Evolutionary conservation across 768 basidiomycete genomes (phyloP).

Genomic region (Macrocybe gigantea): DNA sequence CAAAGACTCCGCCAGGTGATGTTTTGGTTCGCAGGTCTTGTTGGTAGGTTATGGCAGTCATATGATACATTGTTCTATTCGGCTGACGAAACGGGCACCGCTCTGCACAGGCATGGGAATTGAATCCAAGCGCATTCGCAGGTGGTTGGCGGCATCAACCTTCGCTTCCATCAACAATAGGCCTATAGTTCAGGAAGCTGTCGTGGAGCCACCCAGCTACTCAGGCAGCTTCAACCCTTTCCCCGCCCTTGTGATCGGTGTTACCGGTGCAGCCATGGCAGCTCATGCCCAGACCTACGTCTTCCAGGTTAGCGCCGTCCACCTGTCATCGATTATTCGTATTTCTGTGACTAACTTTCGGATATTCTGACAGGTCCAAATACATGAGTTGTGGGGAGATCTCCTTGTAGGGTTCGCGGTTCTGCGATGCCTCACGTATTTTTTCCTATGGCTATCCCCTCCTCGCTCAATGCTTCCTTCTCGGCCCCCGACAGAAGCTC

Average conservation of each 20-base stretch:
- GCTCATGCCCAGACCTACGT: slow-evolving; percentile 87
- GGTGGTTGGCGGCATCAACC: slow-evolving; percentile 64
- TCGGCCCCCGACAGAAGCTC: slow-evolving; percentile 88
- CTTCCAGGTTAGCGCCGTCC: slow-evolving; percentile 57
- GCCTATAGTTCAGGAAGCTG: slow-evolving; percentile 29
- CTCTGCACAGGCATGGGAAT: slow-evolving; percentile 58
- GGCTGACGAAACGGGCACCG: no score
- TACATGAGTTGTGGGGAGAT: slow-evolving; percentile 90
- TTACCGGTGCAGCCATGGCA: slow-evolving; percentile 90
- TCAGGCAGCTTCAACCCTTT: slow-evolving; percentile 83
- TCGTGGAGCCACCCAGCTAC: slow-evolving; percentile 71
- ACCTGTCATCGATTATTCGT: not conserved
- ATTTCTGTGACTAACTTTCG: not conserved
- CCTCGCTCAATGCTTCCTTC: slow-evolving; percentile 82
- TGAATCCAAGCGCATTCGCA: slow-evolving; percentile 69
- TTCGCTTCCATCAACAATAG: slow-evolving; percentile 25
- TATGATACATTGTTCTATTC: not conserved
- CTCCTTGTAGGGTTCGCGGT: slow-evolving; percentile 74
- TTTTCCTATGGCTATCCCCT: slow-evolving; percentile 88
- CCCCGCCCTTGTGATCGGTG: slow-evolving; percentile 89
- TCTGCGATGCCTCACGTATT: slow-evolving; percentile 84
- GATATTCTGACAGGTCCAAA: slow-evolving; percentile 54
- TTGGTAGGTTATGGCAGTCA: slow-evolving; percentile 35
- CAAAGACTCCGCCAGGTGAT: slow-evolving; percentile 50
- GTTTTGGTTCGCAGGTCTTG: slow-evolving; percentile 91